These are phyloP conservation scores for Ceratobasidium sp. DNA, from an alignment of 1,284 basidiomycete species.

Conservation along the genomic window DNA sequence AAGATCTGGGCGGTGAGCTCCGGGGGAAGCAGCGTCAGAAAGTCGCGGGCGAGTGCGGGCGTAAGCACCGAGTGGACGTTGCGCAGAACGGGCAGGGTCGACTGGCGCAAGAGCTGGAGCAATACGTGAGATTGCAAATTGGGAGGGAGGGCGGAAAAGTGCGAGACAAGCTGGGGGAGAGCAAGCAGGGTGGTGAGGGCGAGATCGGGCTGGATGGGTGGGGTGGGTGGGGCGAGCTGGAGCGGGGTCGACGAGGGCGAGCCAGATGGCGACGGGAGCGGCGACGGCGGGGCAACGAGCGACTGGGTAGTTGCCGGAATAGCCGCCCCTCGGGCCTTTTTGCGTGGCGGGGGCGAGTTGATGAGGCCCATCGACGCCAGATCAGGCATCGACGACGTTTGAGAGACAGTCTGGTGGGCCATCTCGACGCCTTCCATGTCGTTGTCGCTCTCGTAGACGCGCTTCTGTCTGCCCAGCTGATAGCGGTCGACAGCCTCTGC, in stretches of 20 bases:
- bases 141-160: conserved; percentile 74
- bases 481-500: conserved; percentile 80
- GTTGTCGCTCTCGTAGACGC: conserved; percentile 35
- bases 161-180: conserved; percentile 73
- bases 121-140: conserved; percentile 84
- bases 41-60: conserved; percentile 85
- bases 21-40: conserved; percentile 81
- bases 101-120: conserved; percentile 81
- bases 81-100: conserved; percentile 81
- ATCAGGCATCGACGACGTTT: conserved; percentile 50
- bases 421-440: conserved; percentile 72
- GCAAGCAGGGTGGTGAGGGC: conserved; percentile 78
- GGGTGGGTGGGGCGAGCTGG: conserved; percentile 49
- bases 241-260: conserved; percentile 64
- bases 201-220: conserved; percentile 78
- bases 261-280: conserved; percentile 78
- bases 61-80: conserved; percentile 82
- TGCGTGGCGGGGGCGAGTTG: conserved; percentile 65
- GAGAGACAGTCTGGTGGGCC: conserved; percentile 47
- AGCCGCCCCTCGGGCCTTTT: conserved; percentile 55
- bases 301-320: conserved; percentile 37
- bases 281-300: conserved; percentile 72
- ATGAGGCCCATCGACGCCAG: conserved; percentile 49
- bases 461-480: conserved; percentile 31
- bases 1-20: conserved; percentile 84